phyloP scores from a whole-genome alignment of 139 green algal genomes.

The Chlorella sorokiniana region DNA sequence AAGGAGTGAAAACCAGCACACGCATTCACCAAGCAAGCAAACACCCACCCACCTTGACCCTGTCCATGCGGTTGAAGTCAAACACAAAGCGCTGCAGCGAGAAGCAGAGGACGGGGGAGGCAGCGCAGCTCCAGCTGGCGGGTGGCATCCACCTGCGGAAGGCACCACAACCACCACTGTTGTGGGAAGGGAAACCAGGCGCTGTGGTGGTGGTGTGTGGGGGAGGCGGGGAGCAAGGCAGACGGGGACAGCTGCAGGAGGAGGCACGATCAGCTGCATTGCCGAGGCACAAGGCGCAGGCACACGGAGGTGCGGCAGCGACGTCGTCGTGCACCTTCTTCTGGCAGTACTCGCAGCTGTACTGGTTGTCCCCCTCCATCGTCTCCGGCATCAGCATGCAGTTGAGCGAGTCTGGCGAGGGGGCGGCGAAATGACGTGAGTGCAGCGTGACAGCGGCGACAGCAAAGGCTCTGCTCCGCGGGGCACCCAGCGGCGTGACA shows the following conservation, averaged over 20 bases:
- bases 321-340: background rate
- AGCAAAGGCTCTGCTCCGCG: background rate
- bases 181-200: too few species aligned
- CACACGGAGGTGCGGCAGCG: background rate
- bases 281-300: too few species aligned
- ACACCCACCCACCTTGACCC: too few species aligned
- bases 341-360: slow-evolving; percentile 65
- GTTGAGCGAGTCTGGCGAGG: slow-evolving; percentile 40
- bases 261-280: too few species aligned
- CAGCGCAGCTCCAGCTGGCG: slow-evolving; percentile 66
- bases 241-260: too few species aligned
- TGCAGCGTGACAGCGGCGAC: background rate
- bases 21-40: too few species aligned
- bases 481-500: background rate
- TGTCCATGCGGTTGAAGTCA: slow-evolving; percentile 75
- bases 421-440: background rate
- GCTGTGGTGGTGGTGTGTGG: too few species aligned
- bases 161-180: too few species aligned
- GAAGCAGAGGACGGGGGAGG: slow-evolving; percentile 83
- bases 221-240: too few species aligned
- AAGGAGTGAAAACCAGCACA: too few species aligned
- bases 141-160: slow-evolving; percentile 69
- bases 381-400: slow-evolving; percentile 65
- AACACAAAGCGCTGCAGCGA: slow-evolving; percentile 93
- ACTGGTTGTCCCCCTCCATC: slow-evolving; percentile 86